These are phyloP conservation scores for Chrysoporthe austroafricana DNA, from an alignment of 2,329 filamentous ascomycete genomes.

Conservation along the genomic window DNA sequence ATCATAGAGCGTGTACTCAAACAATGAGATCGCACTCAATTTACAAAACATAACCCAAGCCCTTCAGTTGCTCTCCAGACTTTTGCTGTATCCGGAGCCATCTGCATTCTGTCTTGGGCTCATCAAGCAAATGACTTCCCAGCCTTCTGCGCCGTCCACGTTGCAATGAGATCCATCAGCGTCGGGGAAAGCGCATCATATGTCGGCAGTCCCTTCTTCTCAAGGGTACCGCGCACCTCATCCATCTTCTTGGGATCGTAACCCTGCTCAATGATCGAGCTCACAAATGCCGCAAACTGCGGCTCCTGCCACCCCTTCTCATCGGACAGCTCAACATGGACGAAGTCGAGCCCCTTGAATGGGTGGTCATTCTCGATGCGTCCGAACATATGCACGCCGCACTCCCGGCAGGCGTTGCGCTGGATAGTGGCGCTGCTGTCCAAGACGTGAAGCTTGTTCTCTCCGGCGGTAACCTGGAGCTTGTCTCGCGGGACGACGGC, in stretches of 20 bases:
- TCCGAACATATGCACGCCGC: conserved; percentile 66
- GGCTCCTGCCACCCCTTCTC: conserved; percentile 72
- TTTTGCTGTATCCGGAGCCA: not conserved
- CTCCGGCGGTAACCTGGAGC: conserved; percentile 60
- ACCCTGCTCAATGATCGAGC: conserved; percentile 70
- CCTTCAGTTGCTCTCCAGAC: not conserved
- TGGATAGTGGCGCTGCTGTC: conserved; percentile 62
- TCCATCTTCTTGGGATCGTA: conserved; percentile 59
- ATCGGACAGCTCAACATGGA: conserved; percentile 65
- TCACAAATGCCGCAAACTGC: conserved; percentile 71
- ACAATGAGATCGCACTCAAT: not conserved
- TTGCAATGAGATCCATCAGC: conserved; percentile 66
- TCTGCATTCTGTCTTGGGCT: not conserved
- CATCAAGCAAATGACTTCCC: conserved; percentile 35
- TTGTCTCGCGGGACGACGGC: conserved; percentile 62
- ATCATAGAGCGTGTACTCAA: not conserved
- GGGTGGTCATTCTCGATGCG: conserved; percentile 67
- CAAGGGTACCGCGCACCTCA: conserved; percentile 57
- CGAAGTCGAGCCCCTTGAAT: conserved; percentile 72
- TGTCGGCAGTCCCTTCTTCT: conserved; percentile 58
- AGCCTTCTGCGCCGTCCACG: conserved; percentile 56
- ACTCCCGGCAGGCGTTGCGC: conserved; percentile 63
- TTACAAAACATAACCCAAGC: not conserved
- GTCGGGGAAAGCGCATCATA: conserved; percentile 66
- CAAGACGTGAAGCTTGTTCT: conserved; percentile 59